These are phyloP conservation scores for Penicillium crystallinum DNA, from an alignment of 495 filamentous ascomycete species.

Conservation along the genomic window DNA sequence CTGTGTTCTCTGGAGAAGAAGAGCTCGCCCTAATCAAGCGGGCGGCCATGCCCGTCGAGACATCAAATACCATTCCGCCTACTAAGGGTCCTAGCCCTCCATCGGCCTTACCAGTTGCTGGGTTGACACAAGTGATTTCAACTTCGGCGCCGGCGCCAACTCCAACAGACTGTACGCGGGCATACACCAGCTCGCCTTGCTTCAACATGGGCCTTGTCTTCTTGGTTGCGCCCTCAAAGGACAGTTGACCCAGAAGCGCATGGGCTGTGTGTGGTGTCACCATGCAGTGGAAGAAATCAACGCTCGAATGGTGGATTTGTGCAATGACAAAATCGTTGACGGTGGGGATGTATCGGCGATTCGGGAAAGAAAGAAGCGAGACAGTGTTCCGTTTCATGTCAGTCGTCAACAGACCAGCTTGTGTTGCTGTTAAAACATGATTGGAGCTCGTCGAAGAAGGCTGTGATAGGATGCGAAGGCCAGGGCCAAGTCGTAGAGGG, in stretches of 20 bases:
- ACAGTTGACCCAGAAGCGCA: constrained; percentile 75
- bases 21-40: constrained; percentile 54
- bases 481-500: constrained; percentile 78
- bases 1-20: constrained; percentile 55
- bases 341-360: constrained; percentile 70
- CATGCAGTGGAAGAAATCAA: constrained; percentile 71
- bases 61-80: constrained; percentile 80
- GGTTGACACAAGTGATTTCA: constrained; percentile 83
- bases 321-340: constrained; percentile 79
- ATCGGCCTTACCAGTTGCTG: constrained; percentile 80
- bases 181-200: constrained; percentile 77
- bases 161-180: constrained; percentile 60
- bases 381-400: constrained; percentile 66
- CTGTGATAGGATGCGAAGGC: constrained; percentile 52
- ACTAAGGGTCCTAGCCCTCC: constrained; percentile 83
- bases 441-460: constrained; percentile 19
- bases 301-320: constrained; percentile 66
- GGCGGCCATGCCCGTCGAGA: constrained; percentile 75
- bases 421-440: constrained; percentile 60
- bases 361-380: constrained; percentile 33
- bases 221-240: constrained; percentile 86
- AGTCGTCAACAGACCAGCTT: constrained; percentile 71
- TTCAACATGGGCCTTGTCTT: constrained; percentile 80
- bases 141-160: constrained; percentile 78
- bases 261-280: constrained; percentile 65